Evolutionary conservation across 1,139 yeast genomes (phyloP).

Genomic region (Magnusiomyces tetraspermus): DNA sequence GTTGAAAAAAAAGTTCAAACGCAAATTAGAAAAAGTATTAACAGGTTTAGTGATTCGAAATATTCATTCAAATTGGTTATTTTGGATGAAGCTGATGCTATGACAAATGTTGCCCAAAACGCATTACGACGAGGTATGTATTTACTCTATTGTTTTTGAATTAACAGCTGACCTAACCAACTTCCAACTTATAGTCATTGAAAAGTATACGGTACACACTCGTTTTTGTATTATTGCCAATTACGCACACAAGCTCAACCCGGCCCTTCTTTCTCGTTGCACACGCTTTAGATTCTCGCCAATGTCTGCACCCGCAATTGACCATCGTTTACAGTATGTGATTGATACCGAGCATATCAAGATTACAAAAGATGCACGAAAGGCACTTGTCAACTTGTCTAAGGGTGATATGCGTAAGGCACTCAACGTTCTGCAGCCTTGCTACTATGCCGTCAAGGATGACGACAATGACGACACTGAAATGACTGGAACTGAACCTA

Average conservation of each 20-base stretch:
- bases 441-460: slow-evolving; percentile 63
- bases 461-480: slow-evolving; percentile 20
- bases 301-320: slow-evolving; percentile 55
- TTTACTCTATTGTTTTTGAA: not conserved
- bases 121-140: slow-evolving; percentile 66
- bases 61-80: slow-evolving; percentile 80
- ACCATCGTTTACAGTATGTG: slow-evolving; percentile 57
- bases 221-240: slow-evolving; percentile 94
- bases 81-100: slow-evolving; percentile 96
- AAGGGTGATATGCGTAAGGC: slow-evolving; percentile 97
- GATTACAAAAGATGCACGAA: slow-evolving; percentile 50
- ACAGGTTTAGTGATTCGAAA: slow-evolving; percentile 14
- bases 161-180: not conserved
- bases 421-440: slow-evolving; percentile 86
- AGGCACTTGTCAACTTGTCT: slow-evolving; percentile 58
- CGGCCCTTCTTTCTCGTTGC: slow-evolving; percentile 89
- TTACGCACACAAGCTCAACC: slow-evolving; percentile 89
- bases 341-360: slow-evolving; percentile 55
- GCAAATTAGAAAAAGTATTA: not conserved
- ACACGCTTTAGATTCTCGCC: slow-evolving; percentile 93
- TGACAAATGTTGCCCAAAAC: slow-evolving; percentile 96
- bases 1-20: no score
- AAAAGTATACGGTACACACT: slow-evolving; percentile 88
- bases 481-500: slow-evolving; percentile 21
- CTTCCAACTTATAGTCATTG: slow-evolving; percentile 43